Conservation (phyloP, 306 rosid species). For the Vigna nakashimae region DNA sequence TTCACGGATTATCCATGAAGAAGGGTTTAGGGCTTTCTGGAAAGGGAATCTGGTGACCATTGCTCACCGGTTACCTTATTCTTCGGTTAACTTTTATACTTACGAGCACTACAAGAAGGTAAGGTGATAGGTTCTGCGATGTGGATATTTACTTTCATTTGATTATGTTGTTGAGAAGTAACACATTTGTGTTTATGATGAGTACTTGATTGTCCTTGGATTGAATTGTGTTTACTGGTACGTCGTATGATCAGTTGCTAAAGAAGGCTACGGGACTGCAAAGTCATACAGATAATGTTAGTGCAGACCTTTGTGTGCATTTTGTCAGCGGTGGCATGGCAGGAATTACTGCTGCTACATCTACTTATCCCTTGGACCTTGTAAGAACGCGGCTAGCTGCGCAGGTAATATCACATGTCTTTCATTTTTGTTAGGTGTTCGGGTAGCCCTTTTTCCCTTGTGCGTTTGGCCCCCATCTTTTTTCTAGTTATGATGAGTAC, state of each 20-base stretch:
- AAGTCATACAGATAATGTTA: constrained; percentile 55
- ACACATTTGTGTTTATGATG: not conserved
- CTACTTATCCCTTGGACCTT: constrained; percentile 95
- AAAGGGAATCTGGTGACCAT: constrained; percentile 96
- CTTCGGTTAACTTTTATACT: constrained; percentile 90
- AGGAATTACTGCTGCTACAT: constrained; percentile 91
- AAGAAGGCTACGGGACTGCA: constrained; percentile 64
- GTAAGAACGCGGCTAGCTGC: constrained; percentile 99
- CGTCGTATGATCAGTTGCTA: constrained; percentile 58
- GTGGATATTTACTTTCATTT: not conserved
- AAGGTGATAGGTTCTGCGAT: constrained; percentile 49
- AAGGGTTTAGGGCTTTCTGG: constrained; percentile 97
- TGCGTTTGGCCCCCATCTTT: not conserved
- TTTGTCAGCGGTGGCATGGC: constrained; percentile 94
- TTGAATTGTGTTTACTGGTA: constrained; percentile 14
- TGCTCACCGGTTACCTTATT: constrained; percentile 95
- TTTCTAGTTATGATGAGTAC: not conserved
- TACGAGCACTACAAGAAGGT: constrained; percentile 95
- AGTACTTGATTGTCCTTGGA: not conserved
- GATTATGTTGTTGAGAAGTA: not conserved
- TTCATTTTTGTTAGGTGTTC: not conserved
- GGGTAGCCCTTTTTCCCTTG: not conserved
- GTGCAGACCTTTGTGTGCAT: constrained; percentile 71
- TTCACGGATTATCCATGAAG: constrained; percentile 84
- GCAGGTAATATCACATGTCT: constrained; percentile 62